Evolutionary conservation across 2,329 filamentous ascomycete genomes (phyloP).

Genomic region (Cladophialophora exuberans): DNA sequence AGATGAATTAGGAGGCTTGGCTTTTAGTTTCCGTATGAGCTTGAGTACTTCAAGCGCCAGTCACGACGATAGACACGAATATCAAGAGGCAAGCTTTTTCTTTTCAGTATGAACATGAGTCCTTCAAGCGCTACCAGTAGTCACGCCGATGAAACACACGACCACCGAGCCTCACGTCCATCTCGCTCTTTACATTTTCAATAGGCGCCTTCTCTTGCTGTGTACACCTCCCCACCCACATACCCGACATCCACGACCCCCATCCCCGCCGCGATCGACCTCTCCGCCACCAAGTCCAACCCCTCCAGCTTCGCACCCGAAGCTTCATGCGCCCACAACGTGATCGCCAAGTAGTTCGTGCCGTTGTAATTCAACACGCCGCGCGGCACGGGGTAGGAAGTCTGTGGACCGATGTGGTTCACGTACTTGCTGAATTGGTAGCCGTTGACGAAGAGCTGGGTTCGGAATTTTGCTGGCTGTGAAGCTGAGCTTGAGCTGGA

Average conservation of each 20-base stretch:
- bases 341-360: conserved; percentile 69
- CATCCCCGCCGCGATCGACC: not conserved
- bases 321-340: conserved; percentile 64
- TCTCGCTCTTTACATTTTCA: not conserved
- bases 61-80: too few relatives aligned
- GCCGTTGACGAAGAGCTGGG: conserved; percentile 72
- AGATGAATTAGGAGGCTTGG: too few relatives aligned
- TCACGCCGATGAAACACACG: too few relatives aligned
- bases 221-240: not conserved
- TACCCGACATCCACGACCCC: not conserved
- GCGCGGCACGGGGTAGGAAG: conserved; percentile 71
- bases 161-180: too few relatives aligned
- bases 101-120: too few relatives aligned
- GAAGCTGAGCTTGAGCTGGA: conserved; percentile 24
- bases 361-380: conserved; percentile 73
- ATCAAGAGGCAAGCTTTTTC: too few relatives aligned
- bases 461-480: too few relatives aligned
- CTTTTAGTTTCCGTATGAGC: too few relatives aligned
- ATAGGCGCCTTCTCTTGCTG: not conserved
- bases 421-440: conserved; percentile 71
- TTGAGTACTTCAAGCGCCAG: too few relatives aligned
- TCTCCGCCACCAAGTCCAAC: conserved; percentile 48
- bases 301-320: conserved; percentile 61
- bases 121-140: too few relatives aligned
- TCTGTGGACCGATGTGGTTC: conserved; percentile 78